Percentiles rank a stretch among this genome's conserved stretches.
Evolutionary conservation across 306 rosid genomes (phyloP).

Genomic region (Quercus cerris): DNA sequence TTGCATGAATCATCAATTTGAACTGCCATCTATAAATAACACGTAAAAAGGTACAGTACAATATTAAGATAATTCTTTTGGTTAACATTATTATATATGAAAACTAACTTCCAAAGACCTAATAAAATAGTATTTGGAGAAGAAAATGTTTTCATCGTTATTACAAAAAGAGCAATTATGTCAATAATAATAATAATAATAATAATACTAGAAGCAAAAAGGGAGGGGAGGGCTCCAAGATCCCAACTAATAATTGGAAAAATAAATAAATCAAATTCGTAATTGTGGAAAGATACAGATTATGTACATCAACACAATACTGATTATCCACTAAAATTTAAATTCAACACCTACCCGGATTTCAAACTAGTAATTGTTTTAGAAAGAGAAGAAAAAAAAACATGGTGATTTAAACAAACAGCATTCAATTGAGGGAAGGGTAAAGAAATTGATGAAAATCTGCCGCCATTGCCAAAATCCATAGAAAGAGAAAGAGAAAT

Average conservation of each 20-base stretch:
- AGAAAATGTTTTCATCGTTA: not conserved
- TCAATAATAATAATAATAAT: not conserved
- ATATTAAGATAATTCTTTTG: not conserved
- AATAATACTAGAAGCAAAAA: not conserved
- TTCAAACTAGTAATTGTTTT: too few relatives aligned
- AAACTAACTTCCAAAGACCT: not conserved
- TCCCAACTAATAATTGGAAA: not conserved
- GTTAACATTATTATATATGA: not conserved
- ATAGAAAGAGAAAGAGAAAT: not conserved
- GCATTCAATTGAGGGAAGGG: not conserved
- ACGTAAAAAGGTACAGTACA: not conserved
- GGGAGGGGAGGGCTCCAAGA: not conserved
- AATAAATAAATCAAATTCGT: not conserved
- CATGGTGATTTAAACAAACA: too few relatives aligned
- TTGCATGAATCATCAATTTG: not conserved
- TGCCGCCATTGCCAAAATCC: not conserved
- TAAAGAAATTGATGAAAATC: not conserved
- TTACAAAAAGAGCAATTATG: too few relatives aligned
- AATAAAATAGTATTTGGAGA: not conserved
- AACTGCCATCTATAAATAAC: not conserved
- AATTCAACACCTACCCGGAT: too few relatives aligned
- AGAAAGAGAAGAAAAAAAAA: too few relatives aligned
- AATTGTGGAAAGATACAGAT: not conserved
- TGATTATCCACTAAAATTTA: too few relatives aligned
- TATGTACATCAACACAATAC: not conserved